Base-by-base conservation (phyloP, 1,139 yeast species). In the Taphrina deformans region DNA sequence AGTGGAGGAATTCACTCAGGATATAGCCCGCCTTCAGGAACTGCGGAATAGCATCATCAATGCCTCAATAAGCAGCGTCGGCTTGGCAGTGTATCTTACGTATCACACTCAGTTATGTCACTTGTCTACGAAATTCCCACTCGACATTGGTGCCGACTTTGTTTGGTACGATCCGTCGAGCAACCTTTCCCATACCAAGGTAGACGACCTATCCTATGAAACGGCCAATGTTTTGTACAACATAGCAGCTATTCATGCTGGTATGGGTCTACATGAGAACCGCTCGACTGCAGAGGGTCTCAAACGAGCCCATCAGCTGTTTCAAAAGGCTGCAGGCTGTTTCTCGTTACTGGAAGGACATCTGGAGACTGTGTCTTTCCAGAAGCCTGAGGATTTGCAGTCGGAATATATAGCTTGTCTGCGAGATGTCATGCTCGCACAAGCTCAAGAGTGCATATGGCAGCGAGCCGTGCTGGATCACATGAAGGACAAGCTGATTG, bases 371-470 rank as follows among this genome's bases (percentile, higher is more conserved):
- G 71, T 72, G 70, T 35, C 26, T 1, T 56, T 62, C n/a, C 24
- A 12, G 14, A 23, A 12, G 23, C 84, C 85, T 0, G 69, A 77
- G 14, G 85, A 82, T 59, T 72, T 85, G 14, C 81, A 81, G 56
- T 59, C 69, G 0, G 77, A 77, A n/a, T 79, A 83, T 0, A 70
- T 84, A 14, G 75, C 75, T 6, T 75, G 83, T 1, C 72, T 85
- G 51, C 71, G 78, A 44, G 68, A 67, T n/a, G 70, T 90, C 24
- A 83, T 84, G 83, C 73, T 88, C 46, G 96, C 96, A 0, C 96
- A 90, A 71, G 95, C 97, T 0, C 97, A 91, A 74, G 97, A 92
- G 72, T 80, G 84, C 10, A 85, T 87, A 65, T 91, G 97, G 96
- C 85, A 82, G 61, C 86, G 86, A 71, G 92, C 96, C 0, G 75